Percentiles rank a stretch among this genome's conserved stretches.
Conservation (phyloP, 2,329 filamentous ascomycete species). For the Herpotrichia juniperi region DNA sequence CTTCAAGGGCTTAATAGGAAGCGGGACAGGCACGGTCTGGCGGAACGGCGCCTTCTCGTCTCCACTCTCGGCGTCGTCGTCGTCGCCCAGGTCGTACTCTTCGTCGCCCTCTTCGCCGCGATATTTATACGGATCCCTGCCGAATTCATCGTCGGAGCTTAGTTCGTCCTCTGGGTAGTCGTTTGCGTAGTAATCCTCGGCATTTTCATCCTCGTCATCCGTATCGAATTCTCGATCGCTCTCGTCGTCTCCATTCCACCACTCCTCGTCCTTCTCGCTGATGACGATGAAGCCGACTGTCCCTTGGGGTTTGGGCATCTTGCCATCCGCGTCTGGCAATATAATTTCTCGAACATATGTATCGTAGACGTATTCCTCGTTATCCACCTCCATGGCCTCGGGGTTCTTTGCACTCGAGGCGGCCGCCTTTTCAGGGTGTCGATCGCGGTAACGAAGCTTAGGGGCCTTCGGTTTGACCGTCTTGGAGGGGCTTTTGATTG, state of each 20-base stretch:
- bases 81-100: constrained; percentile 33
- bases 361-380: constrained; percentile 65
- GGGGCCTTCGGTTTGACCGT: constrained; percentile 42
- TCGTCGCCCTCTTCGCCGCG: constrained; percentile 49
- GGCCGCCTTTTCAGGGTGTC: constrained; percentile 36
- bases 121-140: constrained; percentile 51
- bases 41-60: constrained; percentile 12
- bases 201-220: constrained; percentile 69
- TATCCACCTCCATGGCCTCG: constrained; percentile 46
- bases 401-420: constrained; percentile 19
- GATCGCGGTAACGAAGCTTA: constrained; percentile 39
- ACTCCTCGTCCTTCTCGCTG: constrained; percentile 57
- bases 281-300: constrained; percentile 56
- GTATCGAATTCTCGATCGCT: constrained; percentile 61
- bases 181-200: constrained; percentile 78
- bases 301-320: constrained; percentile 26
- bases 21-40: not conserved
- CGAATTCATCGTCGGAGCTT: constrained; percentile 71
- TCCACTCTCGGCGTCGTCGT: constrained; percentile 28
- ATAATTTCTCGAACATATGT: constrained; percentile 61
- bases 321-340: constrained; percentile 41
- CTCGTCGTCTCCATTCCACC: constrained; percentile 64
- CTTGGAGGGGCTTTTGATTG: constrained; percentile 18
- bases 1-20: not conserved
- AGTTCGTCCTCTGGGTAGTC: constrained; percentile 84